These are phyloP conservation scores for Odontarrhena argentea DNA, from an alignment of 345 rosid species.

Conservation along the genomic window DNA sequence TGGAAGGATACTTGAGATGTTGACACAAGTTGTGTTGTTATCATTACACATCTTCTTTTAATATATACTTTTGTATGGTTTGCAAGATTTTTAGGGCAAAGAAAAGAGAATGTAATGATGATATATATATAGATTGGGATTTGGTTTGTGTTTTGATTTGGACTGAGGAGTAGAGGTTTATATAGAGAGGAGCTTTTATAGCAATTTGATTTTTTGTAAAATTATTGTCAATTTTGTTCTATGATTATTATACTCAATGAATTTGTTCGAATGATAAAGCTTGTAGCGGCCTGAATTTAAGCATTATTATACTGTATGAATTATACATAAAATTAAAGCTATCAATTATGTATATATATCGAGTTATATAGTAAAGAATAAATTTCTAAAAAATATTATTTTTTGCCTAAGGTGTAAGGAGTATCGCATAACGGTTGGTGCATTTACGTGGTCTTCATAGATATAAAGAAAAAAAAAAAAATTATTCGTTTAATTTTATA, in stretches of 20 bases:
- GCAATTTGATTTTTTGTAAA: conserved; percentile 27
- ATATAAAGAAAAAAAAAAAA: too few species aligned
- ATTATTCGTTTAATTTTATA: too few species aligned
- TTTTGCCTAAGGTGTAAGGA: too few species aligned
- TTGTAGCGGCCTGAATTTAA: conserved; percentile 2
- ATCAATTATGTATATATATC: too few species aligned
- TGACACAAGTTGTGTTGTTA: conserved; percentile 35
- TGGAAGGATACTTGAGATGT: conserved; percentile 42
- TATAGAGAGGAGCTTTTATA: conserved; percentile 23
- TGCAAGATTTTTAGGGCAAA: conserved; percentile 15
- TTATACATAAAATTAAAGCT: too few species aligned
- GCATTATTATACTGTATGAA: neutral
- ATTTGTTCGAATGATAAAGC: conserved; percentile 22
- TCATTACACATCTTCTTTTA: conserved; percentile 4
- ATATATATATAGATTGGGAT: neutral
- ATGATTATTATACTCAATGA: neutral
- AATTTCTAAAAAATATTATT: too few species aligned
- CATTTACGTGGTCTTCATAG: too few species aligned
- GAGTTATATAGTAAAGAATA: too few species aligned
- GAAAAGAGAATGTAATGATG: conserved; percentile 12
- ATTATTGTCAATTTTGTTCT: neutral
- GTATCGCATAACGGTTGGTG: too few species aligned
- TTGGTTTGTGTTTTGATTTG: conserved; percentile 25
- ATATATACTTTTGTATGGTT: conserved; percentile 3
- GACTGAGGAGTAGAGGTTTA: conserved; percentile 24